Evolutionary conservation across 192 early-diverging fungal species (phyloP), one percentile per base, ranked within the genome.

Genomic region (Coemansia sp.): DNA sequence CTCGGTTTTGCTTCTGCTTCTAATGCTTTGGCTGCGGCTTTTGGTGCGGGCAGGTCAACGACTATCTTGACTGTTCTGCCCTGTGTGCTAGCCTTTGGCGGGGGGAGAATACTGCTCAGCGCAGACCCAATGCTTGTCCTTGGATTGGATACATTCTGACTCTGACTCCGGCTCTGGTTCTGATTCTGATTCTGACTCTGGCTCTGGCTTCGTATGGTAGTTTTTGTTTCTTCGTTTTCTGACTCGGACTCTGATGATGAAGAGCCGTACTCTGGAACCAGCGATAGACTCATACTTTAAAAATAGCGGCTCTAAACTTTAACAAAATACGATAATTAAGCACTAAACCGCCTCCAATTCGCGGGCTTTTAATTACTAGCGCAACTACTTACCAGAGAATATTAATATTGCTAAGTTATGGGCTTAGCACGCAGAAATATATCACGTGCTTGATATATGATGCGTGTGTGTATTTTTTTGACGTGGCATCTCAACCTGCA

Each of bases 181-280:
- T 61, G 69, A 62, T 1, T 69, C 76, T n/a, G 63, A 72, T 48
- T 68, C 64, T 7, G 77, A 73, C 34, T 60, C 45, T 6, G 68
- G 59, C 38, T 36, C 8, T 36, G 2, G 3, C 42, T 45, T 45
- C 16, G 42, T 16, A 3, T 7, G 16, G 42, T 3, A 11, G 11
- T 45, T 45, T 45, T 45, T 3, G 42, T 11, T 2, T 16, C 42
- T 11, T 45, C 42, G 12, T 45, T 45, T 45, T 45, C 42, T 11
- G 42, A 45, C 42, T 45, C 42, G 5, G 77, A 79, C 34, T 60
- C 57, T 5, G 69, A 68, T 33, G 64, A 67, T 16, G 69, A 68
- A 18, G 73, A 68, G 42, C 40, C 77, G 20, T 80, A 80, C 14
- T 69, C 69, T 2, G 73, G 73, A 29, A 80, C 72, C 6, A 80